Conservation (phyloP, 108 stramenopile species). For the Cyclotella cryptica region DNA sequence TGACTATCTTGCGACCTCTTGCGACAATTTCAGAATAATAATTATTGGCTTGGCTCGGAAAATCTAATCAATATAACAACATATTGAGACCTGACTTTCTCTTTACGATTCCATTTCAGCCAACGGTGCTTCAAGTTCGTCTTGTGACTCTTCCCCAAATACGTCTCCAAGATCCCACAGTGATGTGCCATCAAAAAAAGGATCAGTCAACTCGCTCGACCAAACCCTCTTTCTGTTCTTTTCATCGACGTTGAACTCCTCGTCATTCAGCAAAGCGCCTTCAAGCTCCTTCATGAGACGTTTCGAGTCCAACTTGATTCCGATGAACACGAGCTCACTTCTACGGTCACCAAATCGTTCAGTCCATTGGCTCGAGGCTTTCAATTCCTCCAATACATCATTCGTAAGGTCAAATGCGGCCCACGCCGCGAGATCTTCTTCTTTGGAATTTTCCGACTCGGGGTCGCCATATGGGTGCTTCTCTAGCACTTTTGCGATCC, state of each 20-base stretch:
- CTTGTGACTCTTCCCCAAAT: too few relatives aligned
- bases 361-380: slow-evolving; percentile 26
- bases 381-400: neutral
- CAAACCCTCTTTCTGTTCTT: neutral
- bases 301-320: slow-evolving; percentile 47
- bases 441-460: too few relatives aligned
- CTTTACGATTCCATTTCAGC: too few relatives aligned
- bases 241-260: neutral
- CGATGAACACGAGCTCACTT: slow-evolving; percentile 77
- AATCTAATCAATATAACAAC: too few relatives aligned
- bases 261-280: neutral
- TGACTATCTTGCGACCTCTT: too few relatives aligned
- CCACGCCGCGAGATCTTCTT: neutral
- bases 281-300: slow-evolving; percentile 28
- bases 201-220: neutral
- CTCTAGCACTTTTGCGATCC: too few relatives aligned
- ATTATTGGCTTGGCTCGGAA: too few relatives aligned
- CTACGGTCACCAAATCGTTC: slow-evolving; percentile 63
- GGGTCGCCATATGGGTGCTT: too few relatives aligned
- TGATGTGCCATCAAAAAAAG: neutral
- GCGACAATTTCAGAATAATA: too few relatives aligned
- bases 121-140: too few relatives aligned
- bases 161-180: too few relatives aligned
- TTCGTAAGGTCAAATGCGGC: neutral
- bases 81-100: too few relatives aligned